phyloP scores from a whole-genome alignment of 2,329 filamentous ascomycete species.

The Botryotinia narcissicola region DNA sequence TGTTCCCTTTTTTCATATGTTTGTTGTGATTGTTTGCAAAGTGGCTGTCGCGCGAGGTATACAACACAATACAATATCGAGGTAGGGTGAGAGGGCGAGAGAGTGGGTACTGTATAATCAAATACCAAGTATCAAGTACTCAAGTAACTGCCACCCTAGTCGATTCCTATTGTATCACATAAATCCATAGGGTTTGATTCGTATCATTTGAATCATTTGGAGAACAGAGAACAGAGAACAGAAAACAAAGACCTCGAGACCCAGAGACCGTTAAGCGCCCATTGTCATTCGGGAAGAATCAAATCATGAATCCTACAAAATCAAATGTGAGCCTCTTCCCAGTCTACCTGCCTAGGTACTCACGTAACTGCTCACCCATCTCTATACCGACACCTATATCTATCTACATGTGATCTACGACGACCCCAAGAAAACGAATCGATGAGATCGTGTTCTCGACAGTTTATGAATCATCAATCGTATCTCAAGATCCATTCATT shows the following conservation, averaged over 20 bases:
- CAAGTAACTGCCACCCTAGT: neutral
- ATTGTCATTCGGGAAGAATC: no score
- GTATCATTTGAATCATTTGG: neutral
- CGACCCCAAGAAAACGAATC: neutral
- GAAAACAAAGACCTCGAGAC: neutral
- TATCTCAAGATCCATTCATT: neutral
- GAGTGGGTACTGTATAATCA: neutral
- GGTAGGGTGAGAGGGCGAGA: no score
- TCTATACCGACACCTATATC: neutral
- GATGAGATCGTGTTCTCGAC: neutral
- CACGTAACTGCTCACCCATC: no score
- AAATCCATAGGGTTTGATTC: neutral
- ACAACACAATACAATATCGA: neutral
- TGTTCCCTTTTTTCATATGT: neutral
- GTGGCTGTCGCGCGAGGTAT: neutral
- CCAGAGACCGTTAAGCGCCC: neutral
- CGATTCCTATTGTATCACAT: neutral
- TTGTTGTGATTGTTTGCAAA: neutral
- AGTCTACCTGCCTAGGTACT: neutral
- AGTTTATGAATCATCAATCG: neutral
- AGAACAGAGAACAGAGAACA: neutral
- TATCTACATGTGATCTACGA: neutral
- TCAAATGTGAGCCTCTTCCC: neutral
- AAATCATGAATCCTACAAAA: neutral
- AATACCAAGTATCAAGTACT: neutral